Conservation (phyloP, 2,329 filamentous ascomycete species). For the Claviceps sp. region DNA sequence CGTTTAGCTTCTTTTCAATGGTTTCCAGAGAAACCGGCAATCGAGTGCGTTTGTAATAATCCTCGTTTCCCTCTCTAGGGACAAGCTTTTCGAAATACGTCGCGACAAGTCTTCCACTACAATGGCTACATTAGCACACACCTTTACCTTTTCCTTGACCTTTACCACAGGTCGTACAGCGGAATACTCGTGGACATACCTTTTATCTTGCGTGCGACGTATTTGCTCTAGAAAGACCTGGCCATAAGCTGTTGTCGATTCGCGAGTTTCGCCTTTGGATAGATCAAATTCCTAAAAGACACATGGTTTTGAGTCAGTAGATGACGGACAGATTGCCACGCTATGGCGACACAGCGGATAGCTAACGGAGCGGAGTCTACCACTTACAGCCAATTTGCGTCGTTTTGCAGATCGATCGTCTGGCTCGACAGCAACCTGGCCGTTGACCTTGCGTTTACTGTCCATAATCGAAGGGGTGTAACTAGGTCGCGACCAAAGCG, state of each 20-base stretch:
- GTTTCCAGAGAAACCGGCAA: constrained; percentile 68
- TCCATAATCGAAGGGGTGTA: constrained; percentile 30
- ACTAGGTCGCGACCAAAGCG: constrained; percentile 11
- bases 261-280: constrained; percentile 44
- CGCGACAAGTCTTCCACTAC: constrained; percentile 59
- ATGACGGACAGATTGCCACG: neutral
- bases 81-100: constrained; percentile 63
- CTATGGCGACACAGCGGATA: neutral
- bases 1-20: constrained; percentile 61
- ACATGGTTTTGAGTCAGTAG: constrained; percentile 1
- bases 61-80: constrained; percentile 46
- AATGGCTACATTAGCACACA: neutral
- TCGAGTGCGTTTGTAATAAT: constrained; percentile 65
- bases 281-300: constrained; percentile 29
- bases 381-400: constrained; percentile 37
- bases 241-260: constrained; percentile 59
- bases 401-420: constrained; percentile 43
- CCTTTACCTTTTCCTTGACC: neutral
- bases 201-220: constrained; percentile 67
- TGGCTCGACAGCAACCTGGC: constrained; percentile 28
- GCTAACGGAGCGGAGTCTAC: neutral
- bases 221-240: constrained; percentile 63
- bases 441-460: constrained; percentile 42
- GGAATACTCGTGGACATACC: constrained; percentile 38
- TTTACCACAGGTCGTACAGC: too few species aligned